A percentile compares a stretch with the other conserved stretches of the same genome.
phyloP scores from a whole-genome alignment of 768 basidiomycete species.

The Mycena haematopus region DNA sequence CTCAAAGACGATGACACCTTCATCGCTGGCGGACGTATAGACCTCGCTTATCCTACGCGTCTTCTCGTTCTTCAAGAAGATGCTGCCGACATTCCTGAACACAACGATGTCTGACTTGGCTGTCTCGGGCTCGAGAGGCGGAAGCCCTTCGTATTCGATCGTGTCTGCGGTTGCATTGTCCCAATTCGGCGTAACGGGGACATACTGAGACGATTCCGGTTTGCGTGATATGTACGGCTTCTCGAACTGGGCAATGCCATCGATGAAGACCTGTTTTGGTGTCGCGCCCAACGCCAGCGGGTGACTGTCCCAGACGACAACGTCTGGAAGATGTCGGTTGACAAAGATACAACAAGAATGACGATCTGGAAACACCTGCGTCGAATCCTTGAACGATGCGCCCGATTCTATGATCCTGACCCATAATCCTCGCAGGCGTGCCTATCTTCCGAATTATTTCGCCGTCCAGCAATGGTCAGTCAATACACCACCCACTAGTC shows the following conservation, averaged over 20 bases:
- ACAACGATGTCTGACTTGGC: slow-evolving; percentile 12
- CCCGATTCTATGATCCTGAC: slow-evolving; percentile 16
- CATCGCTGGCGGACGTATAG: slow-evolving; percentile 8
- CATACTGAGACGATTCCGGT: slow-evolving; percentile 52
- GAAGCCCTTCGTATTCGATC: slow-evolving; percentile 70
- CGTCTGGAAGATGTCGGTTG: slow-evolving; percentile 39
- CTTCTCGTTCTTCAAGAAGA: slow-evolving; percentile 15
- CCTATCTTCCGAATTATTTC: slow-evolving; percentile 52
- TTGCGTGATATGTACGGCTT: slow-evolving; percentile 49
- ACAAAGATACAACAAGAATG: neutral
- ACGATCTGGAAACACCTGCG: slow-evolving; percentile 49
- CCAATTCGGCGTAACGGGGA: slow-evolving; percentile 64
- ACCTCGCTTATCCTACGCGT: slow-evolving; percentile 10
- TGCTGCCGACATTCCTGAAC: slow-evolving; percentile 25
- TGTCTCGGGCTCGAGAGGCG: slow-evolving; percentile 47
- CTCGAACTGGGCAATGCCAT: slow-evolving; percentile 73
- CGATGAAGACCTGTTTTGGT: slow-evolving; percentile 82
- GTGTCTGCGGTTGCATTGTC: slow-evolving; percentile 64
- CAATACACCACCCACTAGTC: slow-evolving; percentile 65
- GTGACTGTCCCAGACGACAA: slow-evolving; percentile 77
- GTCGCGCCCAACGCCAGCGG: slow-evolving; percentile 83
- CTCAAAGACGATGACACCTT: slow-evolving; percentile 19
- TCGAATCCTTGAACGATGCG: slow-evolving; percentile 60
- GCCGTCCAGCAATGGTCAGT: slow-evolving; percentile 68
- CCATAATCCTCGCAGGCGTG: neutral